A percentile compares a stretch with the other conserved stretches of the same genome.
Evolutionary conservation across 1,139 yeast species (phyloP).

Genomic region (Protomyces arabidopsidicola): DNA sequence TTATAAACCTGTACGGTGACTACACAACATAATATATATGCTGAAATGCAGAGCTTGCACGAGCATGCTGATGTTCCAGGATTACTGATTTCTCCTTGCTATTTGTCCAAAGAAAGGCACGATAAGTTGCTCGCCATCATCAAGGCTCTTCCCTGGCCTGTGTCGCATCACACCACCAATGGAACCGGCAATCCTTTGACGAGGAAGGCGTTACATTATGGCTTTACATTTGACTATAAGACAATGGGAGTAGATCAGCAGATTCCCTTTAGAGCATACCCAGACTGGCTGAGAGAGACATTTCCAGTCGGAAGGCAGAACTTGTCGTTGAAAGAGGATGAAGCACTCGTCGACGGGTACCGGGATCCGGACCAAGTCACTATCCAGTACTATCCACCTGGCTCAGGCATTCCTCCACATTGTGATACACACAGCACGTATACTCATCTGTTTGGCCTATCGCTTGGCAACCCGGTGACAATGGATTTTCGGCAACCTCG

Average conservation of each 20-base stretch:
- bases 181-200: not conserved
- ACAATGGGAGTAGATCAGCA: slow-evolving; percentile 23
- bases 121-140: not conserved
- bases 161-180: not conserved
- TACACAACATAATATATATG: not conserved
- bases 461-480: slow-evolving; percentile 9
- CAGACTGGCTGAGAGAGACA: slow-evolving; percentile 9
- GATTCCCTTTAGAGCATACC: slow-evolving; percentile 5
- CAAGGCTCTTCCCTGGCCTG: not conserved
- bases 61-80: not conserved
- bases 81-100: not conserved
- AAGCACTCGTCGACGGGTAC: not conserved
- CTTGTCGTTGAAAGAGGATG: not conserved
- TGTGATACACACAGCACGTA: slow-evolving; percentile 21
- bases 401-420: slow-evolving; percentile 27
- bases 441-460: slow-evolving; percentile 7
- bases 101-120: not conserved
- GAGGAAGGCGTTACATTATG: slow-evolving; percentile 18
- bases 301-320: not conserved
- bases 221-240: slow-evolving; percentile 15
- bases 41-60: not conserved
- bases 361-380: slow-evolving; percentile 17
- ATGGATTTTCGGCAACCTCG: slow-evolving; percentile 11
- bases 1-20: not conserved
- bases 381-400: slow-evolving; percentile 19